Evolutionary conservation across 192 early-diverging fungal species (phyloP).

Genomic region (Oehlia diaphana): DNA sequence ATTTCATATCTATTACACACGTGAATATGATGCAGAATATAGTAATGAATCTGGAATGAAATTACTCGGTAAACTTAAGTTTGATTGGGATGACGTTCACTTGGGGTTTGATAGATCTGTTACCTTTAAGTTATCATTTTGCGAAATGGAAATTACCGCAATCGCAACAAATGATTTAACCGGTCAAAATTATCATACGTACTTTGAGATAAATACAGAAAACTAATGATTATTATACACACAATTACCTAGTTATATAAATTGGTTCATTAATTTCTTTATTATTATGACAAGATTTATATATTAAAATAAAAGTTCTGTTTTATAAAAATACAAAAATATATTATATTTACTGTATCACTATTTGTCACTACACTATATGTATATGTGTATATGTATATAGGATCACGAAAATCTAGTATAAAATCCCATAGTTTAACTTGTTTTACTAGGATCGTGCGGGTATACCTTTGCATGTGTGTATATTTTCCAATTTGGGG

Average conservation of each 20-base stretch:
- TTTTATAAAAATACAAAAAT: no score
- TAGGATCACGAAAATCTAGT: no score
- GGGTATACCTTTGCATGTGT: background rate
- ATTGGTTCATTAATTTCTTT: no score
- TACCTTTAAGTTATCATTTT: background rate
- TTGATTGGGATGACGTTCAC: background rate
- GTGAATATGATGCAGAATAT: background rate
- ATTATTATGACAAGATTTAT: no score
- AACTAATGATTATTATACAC: background rate
- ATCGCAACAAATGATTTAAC: background rate
- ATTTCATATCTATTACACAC: background rate
- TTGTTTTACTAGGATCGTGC: background rate
- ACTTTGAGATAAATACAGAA: background rate
- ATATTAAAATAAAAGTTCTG: no score
- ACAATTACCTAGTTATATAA: no score
- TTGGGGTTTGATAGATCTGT: background rate
- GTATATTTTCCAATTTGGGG: background rate
- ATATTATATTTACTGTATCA: no score
- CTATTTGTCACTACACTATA: no score
- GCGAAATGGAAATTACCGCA: background rate
- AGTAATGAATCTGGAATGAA: background rate
- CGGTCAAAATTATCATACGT: background rate
- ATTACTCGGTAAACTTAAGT: background rate
- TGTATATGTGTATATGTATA: no score
- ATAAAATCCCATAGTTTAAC: background rate